Evolutionary conservation across 1,284 basidiomycete species (phyloP).

Genomic region (Cutaneotrichosporon sp.): DNA sequence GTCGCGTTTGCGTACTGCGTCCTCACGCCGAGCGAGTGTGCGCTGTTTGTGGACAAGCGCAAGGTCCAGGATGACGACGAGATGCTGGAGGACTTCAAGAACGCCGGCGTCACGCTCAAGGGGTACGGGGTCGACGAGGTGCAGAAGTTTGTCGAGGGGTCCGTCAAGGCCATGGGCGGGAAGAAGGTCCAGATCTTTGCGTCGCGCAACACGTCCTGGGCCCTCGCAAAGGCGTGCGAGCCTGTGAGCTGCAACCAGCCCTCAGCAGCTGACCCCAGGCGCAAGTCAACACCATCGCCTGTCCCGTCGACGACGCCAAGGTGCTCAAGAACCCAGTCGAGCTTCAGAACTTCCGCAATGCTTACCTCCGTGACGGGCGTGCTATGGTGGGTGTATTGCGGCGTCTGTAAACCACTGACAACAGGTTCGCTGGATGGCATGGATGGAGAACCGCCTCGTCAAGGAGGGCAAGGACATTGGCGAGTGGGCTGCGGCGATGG

Average conservation of each 20-base stretch:
- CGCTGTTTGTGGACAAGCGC: slow-evolving; percentile 44
- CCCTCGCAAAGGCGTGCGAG: slow-evolving; percentile 36
- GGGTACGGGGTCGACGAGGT: slow-evolving; percentile 70
- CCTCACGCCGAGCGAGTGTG: slow-evolving; percentile 61
- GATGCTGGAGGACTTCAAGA: slow-evolving; percentile 41
- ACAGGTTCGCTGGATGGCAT: slow-evolving; percentile 73
- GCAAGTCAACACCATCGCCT: slow-evolving; percentile 40
- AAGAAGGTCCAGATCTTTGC: slow-evolving; percentile 36
- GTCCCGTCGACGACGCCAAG: slow-evolving; percentile 72
- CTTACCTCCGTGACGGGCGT: slow-evolving; percentile 87
- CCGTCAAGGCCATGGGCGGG: slow-evolving; percentile 14
- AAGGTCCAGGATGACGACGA: slow-evolving; percentile 44
- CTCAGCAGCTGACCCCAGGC: slow-evolving; percentile 24
- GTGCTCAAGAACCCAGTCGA: slow-evolving; percentile 85
- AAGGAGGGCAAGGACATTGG: slow-evolving; percentile 74
- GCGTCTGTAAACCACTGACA: background rate
- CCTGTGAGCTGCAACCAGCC: slow-evolving; percentile 28
- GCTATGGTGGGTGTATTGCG: slow-evolving; percentile 74
- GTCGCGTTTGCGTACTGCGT: slow-evolving; percentile 83
- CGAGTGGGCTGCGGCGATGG: slow-evolving; percentile 87
- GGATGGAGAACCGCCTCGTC: slow-evolving; percentile 79
- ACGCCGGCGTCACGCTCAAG: slow-evolving; percentile 62
- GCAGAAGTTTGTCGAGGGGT: slow-evolving; percentile 57
- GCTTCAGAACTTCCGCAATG: slow-evolving; percentile 75
- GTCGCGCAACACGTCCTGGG: slow-evolving; percentile 47